Conservation (phyloP, 2,329 filamentous ascomycete genomes). For the Bipolaris sorokiniana region DNA sequence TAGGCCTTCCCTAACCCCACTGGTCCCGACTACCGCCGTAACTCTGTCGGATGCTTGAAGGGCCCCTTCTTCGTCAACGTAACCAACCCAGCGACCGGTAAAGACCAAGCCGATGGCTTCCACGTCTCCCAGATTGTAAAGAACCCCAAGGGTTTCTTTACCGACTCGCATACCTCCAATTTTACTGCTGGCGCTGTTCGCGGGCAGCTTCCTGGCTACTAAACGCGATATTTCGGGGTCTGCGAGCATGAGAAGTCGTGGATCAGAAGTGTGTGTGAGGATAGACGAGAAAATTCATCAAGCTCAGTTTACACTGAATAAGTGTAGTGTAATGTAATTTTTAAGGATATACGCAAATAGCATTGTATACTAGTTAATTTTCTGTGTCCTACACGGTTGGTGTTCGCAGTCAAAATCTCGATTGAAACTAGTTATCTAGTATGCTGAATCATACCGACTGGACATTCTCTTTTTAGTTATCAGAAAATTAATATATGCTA, state of each 20-base stretch:
- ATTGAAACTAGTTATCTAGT: background rate
- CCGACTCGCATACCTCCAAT: conserved; percentile 59
- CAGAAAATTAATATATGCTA: no score
- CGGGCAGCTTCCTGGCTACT: conserved; percentile 49
- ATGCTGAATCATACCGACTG: background rate
- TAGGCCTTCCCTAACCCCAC: conserved; percentile 35
- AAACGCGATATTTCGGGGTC: background rate
- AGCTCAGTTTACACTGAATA: background rate
- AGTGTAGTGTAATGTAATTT: background rate
- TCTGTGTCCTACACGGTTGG: background rate
- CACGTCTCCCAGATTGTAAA: conserved; percentile 58
- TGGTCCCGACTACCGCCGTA: conserved; percentile 46
- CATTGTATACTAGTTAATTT: no score
- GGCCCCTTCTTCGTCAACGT: conserved; percentile 36
- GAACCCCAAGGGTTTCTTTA: conserved; percentile 59
- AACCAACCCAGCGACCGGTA: conserved; percentile 44
- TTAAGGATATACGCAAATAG: background rate
- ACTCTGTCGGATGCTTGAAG: conserved; percentile 36
- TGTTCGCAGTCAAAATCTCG: background rate
- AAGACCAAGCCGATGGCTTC: conserved; percentile 57
- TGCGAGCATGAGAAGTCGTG: background rate
- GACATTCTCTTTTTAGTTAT: background rate
- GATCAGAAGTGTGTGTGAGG: background rate
- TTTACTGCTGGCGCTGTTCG: conserved; percentile 60
- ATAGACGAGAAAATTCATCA: background rate